Evolutionary conservation across 108 stramenopile genomes (phyloP).

Genomic region (Nitzschia sp.): DNA sequence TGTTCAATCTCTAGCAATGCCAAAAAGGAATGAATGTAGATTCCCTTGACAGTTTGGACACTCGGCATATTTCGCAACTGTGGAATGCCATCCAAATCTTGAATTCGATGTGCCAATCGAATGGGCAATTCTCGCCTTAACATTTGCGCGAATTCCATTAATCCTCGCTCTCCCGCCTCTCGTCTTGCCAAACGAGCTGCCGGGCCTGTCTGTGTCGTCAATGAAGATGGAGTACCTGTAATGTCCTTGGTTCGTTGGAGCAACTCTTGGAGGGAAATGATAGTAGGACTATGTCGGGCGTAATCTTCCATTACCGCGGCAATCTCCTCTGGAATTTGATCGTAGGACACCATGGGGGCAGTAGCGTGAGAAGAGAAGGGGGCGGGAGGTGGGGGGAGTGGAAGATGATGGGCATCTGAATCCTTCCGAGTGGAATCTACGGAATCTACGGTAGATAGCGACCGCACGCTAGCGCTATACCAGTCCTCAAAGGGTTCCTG

Average conservation of each 20-base stretch:
- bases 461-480: too few relatives aligned
- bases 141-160: slow-evolving; percentile 66
- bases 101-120: slow-evolving; percentile 82
- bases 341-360: not conserved
- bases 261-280: slow-evolving; percentile 55
- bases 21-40: slow-evolving; percentile 68
- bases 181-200: slow-evolving; percentile 13
- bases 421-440: too few relatives aligned
- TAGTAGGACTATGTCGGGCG: slow-evolving; percentile 34
- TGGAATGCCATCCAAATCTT: slow-evolving; percentile 71
- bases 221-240: not conserved
- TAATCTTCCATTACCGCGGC: slow-evolving; percentile 19
- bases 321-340: slow-evolving; percentile 18
- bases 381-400: not conserved
- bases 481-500: too few relatives aligned
- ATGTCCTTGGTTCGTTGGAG: slow-evolving; percentile 40
- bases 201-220: not conserved
- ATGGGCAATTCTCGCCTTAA: slow-evolving; percentile 80
- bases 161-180: slow-evolving; percentile 14
- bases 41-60: slow-evolving; percentile 57
- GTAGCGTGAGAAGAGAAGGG: not conserved
- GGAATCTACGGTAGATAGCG: too few relatives aligned
- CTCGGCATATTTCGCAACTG: slow-evolving; percentile 43
- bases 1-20: slow-evolving; percentile 45
- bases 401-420: too few relatives aligned